Evolutionary conservation across 768 basidiomycete genomes (phyloP).

Genomic region (Suillus discolor): DNA sequence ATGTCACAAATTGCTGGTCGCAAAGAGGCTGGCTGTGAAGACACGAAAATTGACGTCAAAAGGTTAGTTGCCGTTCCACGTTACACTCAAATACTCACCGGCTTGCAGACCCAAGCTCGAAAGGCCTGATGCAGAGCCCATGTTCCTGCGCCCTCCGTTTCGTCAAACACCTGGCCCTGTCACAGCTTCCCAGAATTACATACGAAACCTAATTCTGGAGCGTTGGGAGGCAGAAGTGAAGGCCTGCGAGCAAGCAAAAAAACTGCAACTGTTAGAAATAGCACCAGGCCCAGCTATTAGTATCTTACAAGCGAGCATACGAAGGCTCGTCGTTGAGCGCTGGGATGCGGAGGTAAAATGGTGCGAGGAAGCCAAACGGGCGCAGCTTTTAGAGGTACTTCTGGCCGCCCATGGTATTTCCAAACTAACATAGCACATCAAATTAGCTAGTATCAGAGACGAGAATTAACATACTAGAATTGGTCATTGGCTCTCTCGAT

Average conservation of each 20-base stretch:
- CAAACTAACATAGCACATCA: not conserved
- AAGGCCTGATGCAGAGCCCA: not conserved
- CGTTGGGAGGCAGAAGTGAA: too few species aligned
- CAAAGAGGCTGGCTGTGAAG: not conserved
- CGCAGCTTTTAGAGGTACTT: not conserved
- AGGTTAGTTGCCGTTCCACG: not conserved
- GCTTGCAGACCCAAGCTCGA: not conserved
- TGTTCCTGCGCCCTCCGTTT: not conserved
- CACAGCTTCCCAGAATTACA: not conserved
- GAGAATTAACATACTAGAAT: too few species aligned
- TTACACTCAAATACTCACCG: not conserved
- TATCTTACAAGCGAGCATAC: too few species aligned
- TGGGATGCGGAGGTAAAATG: not conserved
- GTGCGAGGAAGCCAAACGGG: not conserved
- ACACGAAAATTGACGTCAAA: not conserved
- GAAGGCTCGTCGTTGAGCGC: not conserved
- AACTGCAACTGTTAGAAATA: too few species aligned
- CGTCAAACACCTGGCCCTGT: not conserved
- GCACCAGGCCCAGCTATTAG: too few species aligned
- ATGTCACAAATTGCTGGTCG: not conserved
- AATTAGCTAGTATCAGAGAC: too few species aligned
- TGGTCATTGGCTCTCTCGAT: too few species aligned
- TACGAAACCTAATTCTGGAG: not conserved
- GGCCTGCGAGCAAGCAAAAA: too few species aligned
- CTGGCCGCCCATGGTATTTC: not conserved